Conservation (phyloP, 495 filamentous ascomycete genomes). For the Cairneyella variabilis region DNA sequence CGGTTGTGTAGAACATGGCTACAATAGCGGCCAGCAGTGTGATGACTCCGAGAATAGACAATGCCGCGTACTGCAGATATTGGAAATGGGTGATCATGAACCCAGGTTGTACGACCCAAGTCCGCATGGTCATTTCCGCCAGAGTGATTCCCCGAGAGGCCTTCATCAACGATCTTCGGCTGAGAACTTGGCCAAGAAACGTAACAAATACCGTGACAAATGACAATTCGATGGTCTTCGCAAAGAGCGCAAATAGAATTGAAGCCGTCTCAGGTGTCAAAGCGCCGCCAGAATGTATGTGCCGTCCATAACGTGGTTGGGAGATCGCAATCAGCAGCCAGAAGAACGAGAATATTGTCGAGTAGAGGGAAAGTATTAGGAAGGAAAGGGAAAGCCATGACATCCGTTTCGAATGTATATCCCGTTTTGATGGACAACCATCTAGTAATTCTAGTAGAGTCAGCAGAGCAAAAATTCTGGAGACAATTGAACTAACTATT, state of each 20-base stretch:
- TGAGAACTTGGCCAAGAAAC: constrained; percentile 68
- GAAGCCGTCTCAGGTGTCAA: constrained; percentile 55
- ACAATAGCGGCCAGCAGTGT: constrained; percentile 56
- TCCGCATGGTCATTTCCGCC: constrained; percentile 65
- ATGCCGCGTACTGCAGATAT: constrained; percentile 54
- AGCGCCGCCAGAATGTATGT: constrained; percentile 41
- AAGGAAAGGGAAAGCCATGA: constrained; percentile 58
- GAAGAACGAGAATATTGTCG: constrained; percentile 60
- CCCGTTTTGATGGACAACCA: constrained; percentile 29
- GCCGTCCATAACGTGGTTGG: constrained; percentile 55
- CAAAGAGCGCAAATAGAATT: constrained; percentile 49
- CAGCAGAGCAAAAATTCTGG: neutral
- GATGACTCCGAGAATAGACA: constrained; percentile 54
- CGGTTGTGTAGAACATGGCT: constrained; percentile 69
- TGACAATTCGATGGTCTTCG: constrained; percentile 61
- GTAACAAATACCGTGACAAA: constrained; percentile 77
- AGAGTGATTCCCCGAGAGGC: constrained; percentile 60
- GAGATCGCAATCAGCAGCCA: constrained; percentile 56
- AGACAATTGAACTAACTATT: neutral
- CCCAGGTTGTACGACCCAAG: constrained; percentile 47
- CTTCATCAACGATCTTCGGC: constrained; percentile 52
- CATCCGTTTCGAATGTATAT: constrained; percentile 35
- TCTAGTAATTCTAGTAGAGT: constrained; percentile 4
- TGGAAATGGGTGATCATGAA: constrained; percentile 65
- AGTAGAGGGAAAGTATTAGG: constrained; percentile 59